Evolutionary conservation across 768 basidiomycete species (phyloP), one percentile per base, ranked within the genome.

Genomic region (Clitopilus hobsonii): DNA sequence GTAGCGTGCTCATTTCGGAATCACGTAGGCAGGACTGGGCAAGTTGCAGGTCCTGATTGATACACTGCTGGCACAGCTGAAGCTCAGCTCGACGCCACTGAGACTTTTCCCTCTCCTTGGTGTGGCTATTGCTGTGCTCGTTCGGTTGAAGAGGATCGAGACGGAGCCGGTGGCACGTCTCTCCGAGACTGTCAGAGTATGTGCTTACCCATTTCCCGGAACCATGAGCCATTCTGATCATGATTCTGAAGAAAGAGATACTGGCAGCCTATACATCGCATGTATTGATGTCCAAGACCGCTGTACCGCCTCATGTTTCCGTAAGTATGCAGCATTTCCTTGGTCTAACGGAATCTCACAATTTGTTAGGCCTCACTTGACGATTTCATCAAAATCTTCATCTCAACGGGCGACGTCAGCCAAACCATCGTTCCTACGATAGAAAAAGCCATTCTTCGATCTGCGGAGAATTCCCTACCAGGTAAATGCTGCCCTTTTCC

Each of bases 371-470:
- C 63, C n/a, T 75, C 82, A 38, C 72, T 88, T 18, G 65, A 77
- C 56, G 86, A 85, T 57, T 88, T 92, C 66, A 78, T 91, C 55
- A 63, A 69, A 2, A 75, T 70, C 0, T 81, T 76, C 50, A 65
- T 91, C 3, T 71, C 72, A 1, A 64, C 74, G 0, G 74, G 79
- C 0, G 83, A 87, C 30, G 70, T 94, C 25, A 66, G 67, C 1
- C 67, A 72, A 4, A 68, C 71, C 0, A 71, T 95, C 41, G 69
- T 94, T 0, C 91, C 92, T 0, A 76, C 77, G 0, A 81, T 91
- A 30, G 93, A 95, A 64, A 93, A 92, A 60, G 82, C 89, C 1
- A 65, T 96, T 6, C 70, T 92, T 8, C 83, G 91, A 24, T 88
- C 89, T 1, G 93, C 95, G 0, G 94, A 96, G 67, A 74, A 81